A percentile compares a stretch with the other conserved stretches of the same genome.
These are phyloP conservation scores for Cladosporium oxysporum DNA, from an alignment of 2,329 filamentous ascomycete species.

Conservation along the genomic window DNA sequence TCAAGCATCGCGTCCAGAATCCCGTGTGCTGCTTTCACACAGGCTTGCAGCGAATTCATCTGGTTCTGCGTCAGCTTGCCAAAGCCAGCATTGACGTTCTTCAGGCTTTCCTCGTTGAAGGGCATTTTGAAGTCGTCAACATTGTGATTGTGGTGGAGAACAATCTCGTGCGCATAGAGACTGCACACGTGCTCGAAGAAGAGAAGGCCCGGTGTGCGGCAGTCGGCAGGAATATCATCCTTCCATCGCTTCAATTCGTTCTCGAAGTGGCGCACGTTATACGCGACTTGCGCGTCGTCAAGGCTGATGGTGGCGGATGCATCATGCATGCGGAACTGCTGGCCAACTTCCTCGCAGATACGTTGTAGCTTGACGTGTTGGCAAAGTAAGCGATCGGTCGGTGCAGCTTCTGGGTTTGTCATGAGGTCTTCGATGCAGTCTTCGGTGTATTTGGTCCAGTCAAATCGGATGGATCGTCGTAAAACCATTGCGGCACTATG, in stretches of 20 bases:
- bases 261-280: conserved; percentile 57
- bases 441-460: conserved; percentile 65
- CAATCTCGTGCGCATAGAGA: conserved; percentile 54
- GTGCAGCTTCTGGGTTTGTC: conserved; percentile 57
- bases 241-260: conserved; percentile 54
- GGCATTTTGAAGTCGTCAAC: conserved; percentile 49
- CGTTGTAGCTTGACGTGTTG: conserved; percentile 61
- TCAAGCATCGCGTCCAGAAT: conserved; percentile 53
- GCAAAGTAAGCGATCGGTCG: conserved; percentile 57
- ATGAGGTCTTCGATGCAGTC: conserved; percentile 61
- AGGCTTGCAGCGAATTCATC: conserved; percentile 50
- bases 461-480: conserved; percentile 58
- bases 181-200: conserved; percentile 51
- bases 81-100: conserved; percentile 40
- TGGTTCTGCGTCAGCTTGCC: conserved; percentile 49
- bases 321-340: conserved; percentile 59
- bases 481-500: conserved; percentile 59
- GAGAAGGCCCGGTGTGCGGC: conserved; percentile 39
- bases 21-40: conserved; percentile 48
- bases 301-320: conserved; percentile 52
- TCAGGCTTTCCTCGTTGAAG: conserved; percentile 45
- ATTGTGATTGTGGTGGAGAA: conserved; percentile 49
- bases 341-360: conserved; percentile 59
- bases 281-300: conserved; percentile 57
- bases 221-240: conserved; percentile 43